These are phyloP conservation scores for Sugiyamaella chiloensis DNA, from an alignment of 805 yeast genomes.

Conservation along the genomic window DNA sequence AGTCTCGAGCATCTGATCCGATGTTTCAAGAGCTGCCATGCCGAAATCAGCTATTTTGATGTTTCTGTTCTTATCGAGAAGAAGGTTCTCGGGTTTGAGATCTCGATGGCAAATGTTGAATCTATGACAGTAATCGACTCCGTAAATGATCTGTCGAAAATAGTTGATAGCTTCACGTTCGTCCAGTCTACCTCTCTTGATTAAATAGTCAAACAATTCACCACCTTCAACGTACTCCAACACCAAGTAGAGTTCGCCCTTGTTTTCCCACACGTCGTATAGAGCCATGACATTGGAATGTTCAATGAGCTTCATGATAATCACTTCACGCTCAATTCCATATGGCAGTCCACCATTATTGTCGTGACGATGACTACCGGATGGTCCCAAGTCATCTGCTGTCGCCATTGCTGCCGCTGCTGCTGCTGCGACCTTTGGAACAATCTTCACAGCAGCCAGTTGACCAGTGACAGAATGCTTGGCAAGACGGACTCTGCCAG, in stretches of 20 bases:
- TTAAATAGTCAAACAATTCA: conserved; percentile 87
- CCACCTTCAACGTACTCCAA: conserved; percentile 97
- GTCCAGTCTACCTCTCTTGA: conserved; percentile 81
- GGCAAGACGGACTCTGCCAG: conserved; percentile 92
- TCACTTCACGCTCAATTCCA: conserved; percentile 96
- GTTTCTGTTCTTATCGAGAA: conserved; percentile 77
- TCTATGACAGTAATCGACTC: conserved; percentile 80
- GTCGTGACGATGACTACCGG: conserved; percentile 35
- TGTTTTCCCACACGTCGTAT: conserved; percentile 97
- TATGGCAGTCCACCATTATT: conserved; percentile 64
- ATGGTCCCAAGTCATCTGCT: conserved; percentile 24
- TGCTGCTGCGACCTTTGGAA: conserved; percentile 77
- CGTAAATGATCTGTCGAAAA: conserved; percentile 80
- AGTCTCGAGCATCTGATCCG: conserved; percentile 81
- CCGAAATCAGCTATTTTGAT: conserved; percentile 98
- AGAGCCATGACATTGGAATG: conserved; percentile 92
- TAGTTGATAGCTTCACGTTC: conserved; percentile 88
- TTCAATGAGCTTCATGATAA: conserved; percentile 91
- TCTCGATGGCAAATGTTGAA: conserved; percentile 87
- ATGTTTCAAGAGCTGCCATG: conserved; percentile 93
- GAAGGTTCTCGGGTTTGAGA: conserved; percentile 74
- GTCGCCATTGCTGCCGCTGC: conserved; percentile 38
- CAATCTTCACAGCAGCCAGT: conserved; percentile 94
- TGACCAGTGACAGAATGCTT: conserved; percentile 80
- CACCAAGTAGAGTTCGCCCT: conserved; percentile 80